phyloP scores from a whole-genome alignment of 2,329 filamentous ascomycete genomes.

The Madurella mycetomatis region DNA sequence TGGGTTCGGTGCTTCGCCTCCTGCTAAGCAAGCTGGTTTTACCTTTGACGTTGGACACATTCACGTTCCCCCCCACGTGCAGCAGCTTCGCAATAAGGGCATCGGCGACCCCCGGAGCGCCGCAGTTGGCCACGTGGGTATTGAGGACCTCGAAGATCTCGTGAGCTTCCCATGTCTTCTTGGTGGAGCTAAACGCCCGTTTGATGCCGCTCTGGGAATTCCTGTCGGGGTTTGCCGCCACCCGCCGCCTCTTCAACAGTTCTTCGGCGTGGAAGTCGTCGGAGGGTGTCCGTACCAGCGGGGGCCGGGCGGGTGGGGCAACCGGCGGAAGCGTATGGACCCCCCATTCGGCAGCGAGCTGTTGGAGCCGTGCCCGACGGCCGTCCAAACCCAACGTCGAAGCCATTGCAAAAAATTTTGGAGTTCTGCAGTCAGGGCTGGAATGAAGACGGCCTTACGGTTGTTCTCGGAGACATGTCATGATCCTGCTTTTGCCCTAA shows the following conservation, averaged over 20 bases:
- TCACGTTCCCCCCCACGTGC: slow-evolving; percentile 47
- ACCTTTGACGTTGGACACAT: slow-evolving; percentile 43
- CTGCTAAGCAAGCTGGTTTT: slow-evolving; percentile 46
- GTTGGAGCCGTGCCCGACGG: slow-evolving; percentile 45
- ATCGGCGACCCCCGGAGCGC: slow-evolving; percentile 53
- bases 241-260: slow-evolving; percentile 45
- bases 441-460: background rate
- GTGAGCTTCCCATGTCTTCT: slow-evolving; percentile 48
- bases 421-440: background rate
- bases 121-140: slow-evolving; percentile 44
- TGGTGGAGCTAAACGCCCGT: slow-evolving; percentile 43
- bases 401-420: slow-evolving; percentile 14
- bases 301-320: slow-evolving; percentile 37
- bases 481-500: background rate
- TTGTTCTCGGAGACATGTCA: background rate
- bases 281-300: slow-evolving; percentile 37
- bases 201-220: slow-evolving; percentile 29
- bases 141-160: slow-evolving; percentile 51
- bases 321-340: slow-evolving; percentile 38
- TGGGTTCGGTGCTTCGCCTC: slow-evolving; percentile 46
- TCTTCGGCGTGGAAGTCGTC: slow-evolving; percentile 53
- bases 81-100: slow-evolving; percentile 49
- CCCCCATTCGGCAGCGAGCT: slow-evolving; percentile 49
- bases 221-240: slow-evolving; percentile 29
- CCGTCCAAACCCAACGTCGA: slow-evolving; percentile 29